A percentile compares a stretch with the other conserved stretches of the same genome.
These are phyloP conservation scores for Mucor velutinosus DNA, from an alignment of 371 early-diverging fungal genomes.

Conservation along the genomic window DNA sequence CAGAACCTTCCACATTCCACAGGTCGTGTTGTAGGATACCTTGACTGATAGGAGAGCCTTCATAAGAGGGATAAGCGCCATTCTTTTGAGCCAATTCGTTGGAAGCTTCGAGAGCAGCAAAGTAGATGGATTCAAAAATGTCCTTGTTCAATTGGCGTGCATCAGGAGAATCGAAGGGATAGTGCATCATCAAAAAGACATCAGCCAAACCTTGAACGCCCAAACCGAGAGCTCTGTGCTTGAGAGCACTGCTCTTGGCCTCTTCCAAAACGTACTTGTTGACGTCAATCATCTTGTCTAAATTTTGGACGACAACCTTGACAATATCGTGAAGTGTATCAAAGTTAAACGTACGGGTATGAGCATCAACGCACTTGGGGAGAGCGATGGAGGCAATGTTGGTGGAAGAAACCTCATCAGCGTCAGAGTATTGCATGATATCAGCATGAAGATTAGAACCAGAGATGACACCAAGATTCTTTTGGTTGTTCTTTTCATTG, in stretches of 20 bases:
- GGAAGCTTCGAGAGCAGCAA: slow-evolving; percentile 92
- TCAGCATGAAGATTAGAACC: slow-evolving; percentile 82
- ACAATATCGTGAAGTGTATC: slow-evolving; percentile 60
- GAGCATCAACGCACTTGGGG: slow-evolving; percentile 78
- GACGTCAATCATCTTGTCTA: slow-evolving; percentile 97
- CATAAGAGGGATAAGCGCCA: slow-evolving; percentile 91
- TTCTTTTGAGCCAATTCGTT: slow-evolving; percentile 81
- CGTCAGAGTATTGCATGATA: slow-evolving; percentile 92
- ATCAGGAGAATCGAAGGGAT: slow-evolving; percentile 92
- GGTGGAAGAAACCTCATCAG: slow-evolving; percentile 97
- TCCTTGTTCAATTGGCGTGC: slow-evolving; percentile 86
- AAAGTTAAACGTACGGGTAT: slow-evolving; percentile 46
- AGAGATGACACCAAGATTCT: slow-evolving; percentile 96
- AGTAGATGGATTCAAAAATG: slow-evolving; percentile 98
- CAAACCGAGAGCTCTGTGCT: slow-evolving; percentile 94
- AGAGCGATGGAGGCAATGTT: slow-evolving; percentile 97
- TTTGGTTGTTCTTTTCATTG: slow-evolving; percentile 97
- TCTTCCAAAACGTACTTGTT: slow-evolving; percentile 94
- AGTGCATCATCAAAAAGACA: slow-evolving; percentile 91
- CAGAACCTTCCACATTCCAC: slow-evolving; percentile 80
- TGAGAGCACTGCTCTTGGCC: slow-evolving; percentile 81
- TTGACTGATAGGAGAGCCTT: slow-evolving; percentile 86
- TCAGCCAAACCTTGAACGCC: slow-evolving; percentile 99
- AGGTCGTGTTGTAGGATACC: slow-evolving; percentile 96
- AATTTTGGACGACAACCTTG: slow-evolving; percentile 85